Percentiles rank a stretch among this genome's conserved stretches.
phyloP scores from a whole-genome alignment of 345 rosid genomes.

The Gossypium anomalum region DNA sequence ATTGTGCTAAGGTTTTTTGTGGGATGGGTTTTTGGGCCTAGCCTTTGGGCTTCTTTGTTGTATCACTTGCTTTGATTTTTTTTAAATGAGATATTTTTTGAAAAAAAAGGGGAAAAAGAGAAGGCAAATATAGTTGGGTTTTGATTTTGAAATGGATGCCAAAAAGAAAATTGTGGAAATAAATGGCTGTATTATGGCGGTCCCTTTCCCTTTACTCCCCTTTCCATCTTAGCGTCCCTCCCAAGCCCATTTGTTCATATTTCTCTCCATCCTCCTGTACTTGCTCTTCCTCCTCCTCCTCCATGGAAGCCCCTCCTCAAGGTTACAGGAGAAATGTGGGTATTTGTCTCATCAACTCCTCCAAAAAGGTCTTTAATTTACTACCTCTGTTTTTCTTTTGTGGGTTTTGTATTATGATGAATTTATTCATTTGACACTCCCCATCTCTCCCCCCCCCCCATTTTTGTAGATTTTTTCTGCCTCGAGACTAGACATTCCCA shows the following conservation, averaged over 20 bases:
- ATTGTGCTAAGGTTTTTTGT: too few relatives aligned
- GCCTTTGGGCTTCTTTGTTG: too few relatives aligned
- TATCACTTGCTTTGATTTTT: too few relatives aligned
- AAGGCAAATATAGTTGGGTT: too few relatives aligned
- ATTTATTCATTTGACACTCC: not conserved
- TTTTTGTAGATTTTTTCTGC: conserved; percentile 72
- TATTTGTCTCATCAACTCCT: conserved; percentile 72
- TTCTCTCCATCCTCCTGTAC: conserved; percentile 21
- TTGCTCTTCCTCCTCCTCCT: conserved; percentile 30
- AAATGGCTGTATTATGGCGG: conserved; percentile 36
- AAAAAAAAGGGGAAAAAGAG: too few relatives aligned
- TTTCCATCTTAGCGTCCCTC: not conserved
- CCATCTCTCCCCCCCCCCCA: not conserved
- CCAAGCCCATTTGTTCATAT: conserved; percentile 16
- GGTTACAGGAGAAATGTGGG: conserved; percentile 93
- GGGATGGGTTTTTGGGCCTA: too few relatives aligned
- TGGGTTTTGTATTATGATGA: not conserved
- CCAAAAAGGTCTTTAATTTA: conserved; percentile 54
- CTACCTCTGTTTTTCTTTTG: not conserved
- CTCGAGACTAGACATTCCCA: conserved; percentile 77
- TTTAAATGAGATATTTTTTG: too few relatives aligned
- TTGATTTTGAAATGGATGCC: not conserved
- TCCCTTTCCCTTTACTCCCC: conserved; percentile 19
- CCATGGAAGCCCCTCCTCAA: conserved; percentile 88
- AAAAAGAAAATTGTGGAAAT: not conserved